These are phyloP conservation scores for Avicennia marina DNA, from an alignment of 257 asterid species.

Conservation along the genomic window DNA sequence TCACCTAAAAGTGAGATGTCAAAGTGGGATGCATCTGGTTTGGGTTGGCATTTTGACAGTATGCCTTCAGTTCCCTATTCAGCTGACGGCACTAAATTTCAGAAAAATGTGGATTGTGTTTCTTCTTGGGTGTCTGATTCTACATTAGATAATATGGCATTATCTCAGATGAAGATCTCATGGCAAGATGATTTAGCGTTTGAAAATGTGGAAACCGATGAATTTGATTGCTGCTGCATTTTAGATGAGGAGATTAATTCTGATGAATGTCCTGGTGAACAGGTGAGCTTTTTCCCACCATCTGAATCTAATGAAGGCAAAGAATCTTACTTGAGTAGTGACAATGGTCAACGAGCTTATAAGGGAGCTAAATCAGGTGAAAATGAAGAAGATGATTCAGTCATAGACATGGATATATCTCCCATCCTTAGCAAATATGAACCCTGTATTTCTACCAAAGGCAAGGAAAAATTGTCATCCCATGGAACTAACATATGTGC, in stretches of 20 bases:
- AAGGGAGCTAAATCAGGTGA: neutral
- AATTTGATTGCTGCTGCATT: conserved; percentile 60
- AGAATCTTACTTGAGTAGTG: conserved; percentile 7
- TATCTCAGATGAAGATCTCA: conserved; percentile 63
- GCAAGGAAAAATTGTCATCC: conserved; percentile 22
- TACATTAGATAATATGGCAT: conserved; percentile 34
- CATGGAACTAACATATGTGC: conserved; percentile 29
- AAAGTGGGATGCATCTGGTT: conserved; percentile 31
- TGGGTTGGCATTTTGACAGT: conserved; percentile 20
- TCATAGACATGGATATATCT: conserved; percentile 23
- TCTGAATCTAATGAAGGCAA: too few species aligned
- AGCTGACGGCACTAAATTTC: conserved; percentile 3
- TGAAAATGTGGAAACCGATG: conserved; percentile 35
- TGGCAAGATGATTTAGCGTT: conserved; percentile 60
- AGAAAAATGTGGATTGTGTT: conserved; percentile 21
- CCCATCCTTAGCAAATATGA: conserved; percentile 52
- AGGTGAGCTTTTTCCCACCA: too few species aligned
- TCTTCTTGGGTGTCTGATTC: conserved; percentile 58
- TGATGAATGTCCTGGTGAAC: conserved; percentile 9
- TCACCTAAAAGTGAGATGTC: conserved; percentile 26
- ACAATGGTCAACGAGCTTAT: conserved; percentile 11
- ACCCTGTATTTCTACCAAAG: conserved; percentile 29
- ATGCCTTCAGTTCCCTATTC: conserved; percentile 18
- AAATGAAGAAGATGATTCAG: conserved; percentile 17
- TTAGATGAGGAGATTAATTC: conserved; percentile 57